Percentiles rank a stretch among this genome's conserved stretches.
Conservation (phyloP, 345 rosid species). For the Bruguiera parviflora region DNA sequence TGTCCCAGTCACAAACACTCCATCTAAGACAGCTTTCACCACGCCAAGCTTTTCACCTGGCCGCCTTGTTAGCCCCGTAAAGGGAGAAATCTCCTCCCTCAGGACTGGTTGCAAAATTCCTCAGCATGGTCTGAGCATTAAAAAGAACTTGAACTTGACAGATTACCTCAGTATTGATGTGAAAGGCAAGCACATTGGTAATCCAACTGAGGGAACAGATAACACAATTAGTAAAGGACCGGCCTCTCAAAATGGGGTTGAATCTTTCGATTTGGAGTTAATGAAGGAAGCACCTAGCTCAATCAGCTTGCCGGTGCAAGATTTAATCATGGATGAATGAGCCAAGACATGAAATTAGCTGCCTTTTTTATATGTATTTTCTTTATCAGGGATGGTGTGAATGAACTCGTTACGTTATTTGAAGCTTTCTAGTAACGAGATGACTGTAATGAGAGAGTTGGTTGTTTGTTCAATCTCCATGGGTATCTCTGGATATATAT, state of each 20-base stretch:
- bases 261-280: constrained; percentile 24
- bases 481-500: too few relatives aligned
- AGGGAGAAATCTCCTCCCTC: constrained; percentile 56
- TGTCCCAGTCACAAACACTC: constrained; percentile 57
- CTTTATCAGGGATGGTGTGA: constrained; percentile 7
- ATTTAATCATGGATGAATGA: constrained; percentile 3
- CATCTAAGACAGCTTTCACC: constrained; percentile 58
- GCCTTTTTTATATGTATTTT: background rate
- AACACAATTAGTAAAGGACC: constrained; percentile 17
- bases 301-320: constrained; percentile 12
- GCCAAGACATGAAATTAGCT: background rate
- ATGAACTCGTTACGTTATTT: background rate
- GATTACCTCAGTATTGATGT: constrained; percentile 56
- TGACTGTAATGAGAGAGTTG: constrained; percentile 23
- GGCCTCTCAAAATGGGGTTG: constrained; percentile 27
- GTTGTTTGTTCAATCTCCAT: background rate
- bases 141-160: constrained; percentile 67
- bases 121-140: constrained; percentile 55
- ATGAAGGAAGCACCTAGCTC: constrained; percentile 29
- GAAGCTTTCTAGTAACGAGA: background rate
- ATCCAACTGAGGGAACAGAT: constrained; percentile 23
- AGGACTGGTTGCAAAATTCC: constrained; percentile 41
- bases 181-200: constrained; percentile 39
- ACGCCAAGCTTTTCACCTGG: constrained; percentile 78
- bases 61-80: constrained; percentile 55